Base-by-base conservation (phyloP, 2,329 filamentous ascomycete species). In the Ramularia collo-cygni region DNA sequence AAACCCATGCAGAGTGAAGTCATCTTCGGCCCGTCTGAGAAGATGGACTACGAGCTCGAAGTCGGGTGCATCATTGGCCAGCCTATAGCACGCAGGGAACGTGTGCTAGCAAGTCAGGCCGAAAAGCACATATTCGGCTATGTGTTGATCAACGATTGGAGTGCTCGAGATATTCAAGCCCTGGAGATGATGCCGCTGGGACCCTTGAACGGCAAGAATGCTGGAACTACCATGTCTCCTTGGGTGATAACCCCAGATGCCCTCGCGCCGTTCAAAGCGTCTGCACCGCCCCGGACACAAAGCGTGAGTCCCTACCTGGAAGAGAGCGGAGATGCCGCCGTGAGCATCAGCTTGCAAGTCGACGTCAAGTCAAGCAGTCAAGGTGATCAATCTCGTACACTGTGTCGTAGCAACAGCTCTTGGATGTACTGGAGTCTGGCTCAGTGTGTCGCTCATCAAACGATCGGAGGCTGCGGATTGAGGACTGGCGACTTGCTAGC, bases 101-200 rank as follows among this genome's bases (percentile, higher is more conserved):
- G 53, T 0, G 43, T 71, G 4, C 42, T 60, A 14, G 63, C 68
- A 3, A 47, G 54, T 12, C 53, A 68, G 10, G 66, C 67, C 0
- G 59, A 61, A n/a, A 64, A 74, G 1, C 73, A 79, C 45, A 74
- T 81, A 8, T 80, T 81, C 53, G 77, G 77, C 0, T 62, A 77
- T 14, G 71, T 77, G 0, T 58, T 81, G 9, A 51, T 80, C 8
- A 81, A 81, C 47, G 76, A 81, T 46, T 81, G 77, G 77, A 73
- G 68, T 42, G 60, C 76, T 14, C 65, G 77, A n/a, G 77, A 81
- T 53, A 75, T 82, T 14, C 77, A 81, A 55, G 68, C 60, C 0
- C 63, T 75, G 15, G 78, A 81, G 49, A 80, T 81, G 76, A 64
- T 63, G 3, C 76, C 76, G 0, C 60, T 81, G 0, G 77, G 77